Evolutionary conservation across 2,329 filamentous ascomycete genomes (phyloP), one percentile per base, ranked within the genome.

Genomic region (Ascochyta lentis): DNA sequence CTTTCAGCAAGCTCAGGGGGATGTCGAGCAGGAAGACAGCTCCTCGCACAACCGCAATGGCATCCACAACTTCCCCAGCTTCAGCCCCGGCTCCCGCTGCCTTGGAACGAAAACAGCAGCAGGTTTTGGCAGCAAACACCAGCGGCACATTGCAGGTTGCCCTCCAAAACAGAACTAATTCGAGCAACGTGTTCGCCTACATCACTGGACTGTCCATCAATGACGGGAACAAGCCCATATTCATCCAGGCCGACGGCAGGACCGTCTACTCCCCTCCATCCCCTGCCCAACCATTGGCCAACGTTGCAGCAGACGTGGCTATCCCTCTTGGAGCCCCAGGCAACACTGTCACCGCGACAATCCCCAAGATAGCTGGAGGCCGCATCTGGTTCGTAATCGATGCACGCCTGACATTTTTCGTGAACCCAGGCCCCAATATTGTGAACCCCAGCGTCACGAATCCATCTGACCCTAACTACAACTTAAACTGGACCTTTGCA

Each of bases 371-470:
- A 24, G 87, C 84, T 3, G 89, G 89, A 22, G 89, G 85, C 1
- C 83, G 90, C 49, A 85, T 92, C 70, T 93, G 88, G 86, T 89
- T 91, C 73, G 85, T 81, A 52, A 79, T 84, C 56, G 84, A 83
- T 63, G 76, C 76, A 40, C 82, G 82, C 33, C 80, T 92, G 44
- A 86, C 81, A 1, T 93, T 93, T 74, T 78, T 85, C 12, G 73
- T 92, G 48, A 93, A 93, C 73, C 87, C 86, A 1, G 86, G 86
- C 15, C 87, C 90, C 6, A 87, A 85, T 1, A 80, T 93, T 13
- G 89, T 92, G 39, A 89, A 92, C 75, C 90, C 90, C 0, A 88
- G 86, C 9, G 85, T 88, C 24, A 88, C 84, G 29, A 92, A 92
- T 72, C 72, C 80, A 0, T 72, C 80, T 64, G 80, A 82, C 54